Percentiles rank a stretch among this genome's conserved stretches.
Evolutionary conservation across 225 moss, liverwort and hornwort genomes (phyloP).

Genomic region (Bryoerythrophyllum caledonicum): DNA sequence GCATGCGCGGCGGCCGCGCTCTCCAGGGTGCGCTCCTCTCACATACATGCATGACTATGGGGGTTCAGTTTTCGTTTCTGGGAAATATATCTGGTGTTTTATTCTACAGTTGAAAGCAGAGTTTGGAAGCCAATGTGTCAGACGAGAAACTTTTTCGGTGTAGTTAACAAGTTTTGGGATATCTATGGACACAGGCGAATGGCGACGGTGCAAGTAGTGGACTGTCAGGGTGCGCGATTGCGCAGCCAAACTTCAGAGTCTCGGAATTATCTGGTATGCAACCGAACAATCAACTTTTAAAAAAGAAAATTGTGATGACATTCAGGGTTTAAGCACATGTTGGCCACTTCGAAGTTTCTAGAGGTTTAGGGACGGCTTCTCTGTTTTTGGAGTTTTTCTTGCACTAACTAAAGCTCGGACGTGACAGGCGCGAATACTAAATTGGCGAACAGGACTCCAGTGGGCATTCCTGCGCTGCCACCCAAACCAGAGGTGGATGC

Average conservation of each 20-base stretch:
- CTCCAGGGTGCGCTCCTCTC: slow-evolving; percentile 53
- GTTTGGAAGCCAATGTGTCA: background rate
- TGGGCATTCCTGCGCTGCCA: slow-evolving; percentile 47
- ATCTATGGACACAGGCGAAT: slow-evolving; percentile 31
- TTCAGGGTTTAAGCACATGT: background rate
- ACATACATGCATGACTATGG: background rate
- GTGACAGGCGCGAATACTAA: slow-evolving; percentile 27
- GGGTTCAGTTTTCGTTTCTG: background rate
- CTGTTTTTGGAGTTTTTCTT: background rate
- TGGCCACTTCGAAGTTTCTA: background rate
- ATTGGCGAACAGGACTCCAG: slow-evolving; percentile 8
- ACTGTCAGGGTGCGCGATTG: slow-evolving; percentile 6
- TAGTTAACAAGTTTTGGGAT: slow-evolving; percentile 19
- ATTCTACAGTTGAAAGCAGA: background rate
- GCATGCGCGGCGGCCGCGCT: slow-evolving; percentile 75
- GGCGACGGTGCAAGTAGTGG: slow-evolving; percentile 30
- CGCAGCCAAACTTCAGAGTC: slow-evolving; percentile 22
- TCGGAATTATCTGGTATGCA: slow-evolving; percentile 29
- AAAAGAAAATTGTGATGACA: background rate
- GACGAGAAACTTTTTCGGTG: background rate
- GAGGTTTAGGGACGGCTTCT: background rate
- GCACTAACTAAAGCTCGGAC: slow-evolving; percentile 2
- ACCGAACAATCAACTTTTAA: background rate
- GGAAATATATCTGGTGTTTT: background rate
- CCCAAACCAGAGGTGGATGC: slow-evolving; percentile 44